Evolutionary conservation across 2,329 filamentous ascomycete genomes (phyloP).

Genomic region (Pestalotiopsis sp.): DNA sequence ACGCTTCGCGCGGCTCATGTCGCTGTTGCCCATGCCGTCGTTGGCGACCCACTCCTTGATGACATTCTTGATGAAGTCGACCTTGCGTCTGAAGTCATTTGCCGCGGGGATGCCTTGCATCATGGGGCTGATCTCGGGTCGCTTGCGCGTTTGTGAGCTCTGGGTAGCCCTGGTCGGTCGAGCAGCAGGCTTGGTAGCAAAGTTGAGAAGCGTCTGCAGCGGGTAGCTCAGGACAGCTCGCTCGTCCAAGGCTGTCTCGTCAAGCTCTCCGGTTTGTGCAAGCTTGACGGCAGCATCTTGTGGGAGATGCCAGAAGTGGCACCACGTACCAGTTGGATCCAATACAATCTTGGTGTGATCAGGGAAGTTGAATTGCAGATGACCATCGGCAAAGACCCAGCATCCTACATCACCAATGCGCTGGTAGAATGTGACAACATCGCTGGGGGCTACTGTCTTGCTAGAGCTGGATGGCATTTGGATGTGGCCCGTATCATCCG

Average conservation of each 20-base stretch:
- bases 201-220: constrained; percentile 72
- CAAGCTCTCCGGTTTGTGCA: constrained; percentile 63
- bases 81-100: constrained; percentile 73
- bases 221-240: constrained; percentile 72
- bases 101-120: constrained; percentile 66
- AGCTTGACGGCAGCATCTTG: constrained; percentile 69
- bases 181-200: constrained; percentile 47
- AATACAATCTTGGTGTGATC: constrained; percentile 85
- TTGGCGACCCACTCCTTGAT: constrained; percentile 71
- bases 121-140: constrained; percentile 61
- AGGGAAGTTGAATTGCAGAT: constrained; percentile 85
- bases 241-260: constrained; percentile 68
- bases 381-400: constrained; percentile 79
- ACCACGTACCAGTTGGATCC: constrained; percentile 71
- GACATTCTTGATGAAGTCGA: constrained; percentile 69
- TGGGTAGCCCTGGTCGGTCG: constrained; percentile 39
- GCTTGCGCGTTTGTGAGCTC: constrained; percentile 42
- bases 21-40: constrained; percentile 68
- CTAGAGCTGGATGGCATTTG: constrained; percentile 40
- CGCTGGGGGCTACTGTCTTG: constrained; percentile 44
- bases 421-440: constrained; percentile 79
- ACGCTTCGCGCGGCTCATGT: constrained; percentile 54
- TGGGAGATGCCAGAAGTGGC: constrained; percentile 76
- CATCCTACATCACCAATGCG: constrained; percentile 78
- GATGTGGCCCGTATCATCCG: constrained; percentile 44